Percentiles rank a stretch among this genome's conserved stretches.
phyloP scores from a whole-genome alignment of 2,329 filamentous ascomycete genomes.

The Fusarium sp. region DNA sequence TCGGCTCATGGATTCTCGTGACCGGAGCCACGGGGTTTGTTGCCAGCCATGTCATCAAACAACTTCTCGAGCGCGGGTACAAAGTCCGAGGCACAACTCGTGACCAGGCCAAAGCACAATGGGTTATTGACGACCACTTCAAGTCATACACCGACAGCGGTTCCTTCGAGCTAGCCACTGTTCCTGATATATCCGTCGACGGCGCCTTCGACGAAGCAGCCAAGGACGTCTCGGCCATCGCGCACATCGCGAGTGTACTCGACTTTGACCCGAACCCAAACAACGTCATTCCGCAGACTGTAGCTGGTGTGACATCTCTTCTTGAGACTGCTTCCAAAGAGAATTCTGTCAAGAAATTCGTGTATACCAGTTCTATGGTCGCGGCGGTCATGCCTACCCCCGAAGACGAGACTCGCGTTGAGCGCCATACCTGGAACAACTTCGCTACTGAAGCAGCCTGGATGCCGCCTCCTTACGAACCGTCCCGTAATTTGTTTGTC shows the following conservation, averaged over 20 bases:
- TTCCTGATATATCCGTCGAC: conserved; percentile 50
- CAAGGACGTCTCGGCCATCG: conserved; percentile 52
- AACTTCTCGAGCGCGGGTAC: conserved; percentile 53
- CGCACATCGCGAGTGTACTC: conserved; percentile 56
- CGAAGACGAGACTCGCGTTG: conserved; percentile 19
- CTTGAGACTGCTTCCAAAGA: conserved; percentile 53
- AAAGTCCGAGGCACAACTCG: conserved; percentile 58
- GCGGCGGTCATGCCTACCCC: conserved; percentile 10
- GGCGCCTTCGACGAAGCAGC: conserved; percentile 49
- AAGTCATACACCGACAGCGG: conserved; percentile 40
- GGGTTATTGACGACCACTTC: conserved; percentile 49
- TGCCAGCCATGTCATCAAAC: conserved; percentile 52
- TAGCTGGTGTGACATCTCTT: conserved; percentile 49
- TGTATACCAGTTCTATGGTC: conserved; percentile 43
- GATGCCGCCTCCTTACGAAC: conserved; percentile 42
- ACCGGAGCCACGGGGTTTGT: conserved; percentile 59
- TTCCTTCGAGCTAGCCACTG: conserved; percentile 50
- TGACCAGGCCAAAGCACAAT: conserved; percentile 44
- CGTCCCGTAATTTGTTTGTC: conserved; percentile 16
- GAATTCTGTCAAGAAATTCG: conserved; percentile 49
- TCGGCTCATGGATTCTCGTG: conserved; percentile 52
- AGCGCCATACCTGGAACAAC: conserved; percentile 47
- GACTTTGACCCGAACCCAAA: conserved; percentile 53
- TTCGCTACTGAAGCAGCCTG: conserved; percentile 43
- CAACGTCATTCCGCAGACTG: conserved; percentile 52